These are phyloP conservation scores for Annulohypoxylon bovei DNA, from an alignment of 495 filamentous ascomycete genomes.

Conservation along the genomic window DNA sequence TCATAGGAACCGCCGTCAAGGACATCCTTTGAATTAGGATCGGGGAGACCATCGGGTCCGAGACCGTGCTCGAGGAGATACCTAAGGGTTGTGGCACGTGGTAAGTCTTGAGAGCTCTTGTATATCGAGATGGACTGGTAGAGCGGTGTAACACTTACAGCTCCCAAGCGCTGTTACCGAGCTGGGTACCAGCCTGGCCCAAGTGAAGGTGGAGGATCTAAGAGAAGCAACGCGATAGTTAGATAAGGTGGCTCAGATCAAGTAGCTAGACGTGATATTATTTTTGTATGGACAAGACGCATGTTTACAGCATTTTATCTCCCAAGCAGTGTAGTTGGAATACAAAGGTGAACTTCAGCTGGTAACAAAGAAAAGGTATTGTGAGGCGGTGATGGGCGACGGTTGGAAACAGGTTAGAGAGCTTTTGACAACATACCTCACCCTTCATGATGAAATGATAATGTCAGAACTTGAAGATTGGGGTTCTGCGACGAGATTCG, in stretches of 20 bases:
- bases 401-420: conserved; percentile 3
- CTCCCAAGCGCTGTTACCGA: conserved; percentile 95
- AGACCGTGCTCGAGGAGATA: conserved; percentile 94
- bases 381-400: conserved; percentile 1
- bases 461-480: conserved; percentile 30
- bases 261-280: conserved; percentile 4
- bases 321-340: conserved; percentile 3
- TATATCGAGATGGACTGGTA: not conserved
- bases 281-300: not conserved
- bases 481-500: conserved; percentile 33
- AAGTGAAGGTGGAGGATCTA: conserved; percentile 91
- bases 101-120: not conserved
- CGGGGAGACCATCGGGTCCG: conserved; percentile 74
- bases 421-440: conserved; percentile 45
- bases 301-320: conserved; percentile 8
- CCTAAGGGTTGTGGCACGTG: conserved; percentile 56
- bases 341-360: conserved; percentile 1
- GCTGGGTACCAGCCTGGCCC: conserved; percentile 92
- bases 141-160: conserved; percentile 74
- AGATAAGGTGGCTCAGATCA: conserved; percentile 2
- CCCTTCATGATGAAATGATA: conserved; percentile 49
- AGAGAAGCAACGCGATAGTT: conserved; percentile 23
- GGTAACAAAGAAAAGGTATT: not conserved
- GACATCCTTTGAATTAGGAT: conserved; percentile 69
- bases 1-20: conserved; percentile 78